A percentile compares a stretch with the other conserved stretches of the same genome.
These are phyloP conservation scores for Gossypium aridum DNA, from an alignment of 441 rosid genomes.

Conservation along the genomic window DNA sequence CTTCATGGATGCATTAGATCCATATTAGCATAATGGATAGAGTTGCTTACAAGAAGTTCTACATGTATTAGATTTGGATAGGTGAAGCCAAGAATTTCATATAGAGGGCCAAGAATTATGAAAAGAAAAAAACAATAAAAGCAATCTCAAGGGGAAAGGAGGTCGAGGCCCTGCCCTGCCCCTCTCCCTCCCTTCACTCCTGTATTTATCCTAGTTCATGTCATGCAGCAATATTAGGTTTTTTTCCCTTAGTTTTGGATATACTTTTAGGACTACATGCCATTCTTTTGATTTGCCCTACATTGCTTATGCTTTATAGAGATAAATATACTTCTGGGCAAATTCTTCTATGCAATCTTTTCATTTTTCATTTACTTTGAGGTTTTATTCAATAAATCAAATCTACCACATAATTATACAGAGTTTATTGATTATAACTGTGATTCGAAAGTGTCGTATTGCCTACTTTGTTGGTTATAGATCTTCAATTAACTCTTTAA, in stretches of 20 bases:
- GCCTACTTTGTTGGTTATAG: not conserved
- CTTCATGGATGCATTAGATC: not conserved
- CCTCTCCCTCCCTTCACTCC: not conserved
- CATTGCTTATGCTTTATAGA: not conserved
- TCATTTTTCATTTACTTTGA: not conserved
- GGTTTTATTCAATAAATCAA: not conserved
- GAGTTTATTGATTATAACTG: not conserved
- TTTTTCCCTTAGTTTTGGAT: slow-evolving; percentile 4
- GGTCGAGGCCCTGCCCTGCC: not conserved
- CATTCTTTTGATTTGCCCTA: not conserved
- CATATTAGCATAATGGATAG: not conserved
- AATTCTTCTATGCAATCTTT: not conserved
- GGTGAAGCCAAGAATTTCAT: not conserved
- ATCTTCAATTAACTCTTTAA: not conserved
- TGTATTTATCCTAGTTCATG: not conserved
- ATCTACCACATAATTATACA: not conserved
- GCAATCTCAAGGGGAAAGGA: not conserved
- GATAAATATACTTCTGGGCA: not conserved
- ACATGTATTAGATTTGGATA: not conserved
- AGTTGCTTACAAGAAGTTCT: not conserved
- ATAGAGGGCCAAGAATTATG: not conserved
- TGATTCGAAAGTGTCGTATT: not conserved
- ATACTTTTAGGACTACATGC: not conserved
- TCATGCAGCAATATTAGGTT: slow-evolving; percentile 1
- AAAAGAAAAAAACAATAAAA: not conserved